Evolutionary conservation across 768 basidiomycete genomes (phyloP).

Genomic region (Suillus tomentosus): DNA sequence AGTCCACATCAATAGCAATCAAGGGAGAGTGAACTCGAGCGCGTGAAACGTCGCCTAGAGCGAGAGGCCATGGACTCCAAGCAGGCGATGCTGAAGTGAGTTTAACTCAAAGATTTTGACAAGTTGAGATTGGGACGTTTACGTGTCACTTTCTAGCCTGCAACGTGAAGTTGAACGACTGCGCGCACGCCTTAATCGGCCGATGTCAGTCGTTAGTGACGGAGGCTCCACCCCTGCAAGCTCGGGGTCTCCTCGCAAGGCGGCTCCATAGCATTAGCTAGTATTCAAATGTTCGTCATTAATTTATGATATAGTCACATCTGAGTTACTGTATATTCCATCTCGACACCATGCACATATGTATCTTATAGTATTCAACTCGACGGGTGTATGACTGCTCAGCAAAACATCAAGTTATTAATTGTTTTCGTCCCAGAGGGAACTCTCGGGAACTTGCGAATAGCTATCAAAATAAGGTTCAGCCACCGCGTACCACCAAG

Average conservation of each 20-base stretch:
- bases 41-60: constrained; percentile 75
- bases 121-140: background rate
- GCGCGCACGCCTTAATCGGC: constrained; percentile 63
- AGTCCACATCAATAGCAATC: constrained; percentile 55
- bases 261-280: constrained; percentile 20
- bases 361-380: background rate
- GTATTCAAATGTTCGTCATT: constrained; percentile 1
- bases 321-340: constrained; percentile 4
- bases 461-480: constrained; percentile 35
- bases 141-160: constrained; percentile 38
- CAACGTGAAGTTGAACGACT: constrained; percentile 72
- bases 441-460: constrained; percentile 26
- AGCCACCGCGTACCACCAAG: constrained; percentile 24
- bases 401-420: background rate
- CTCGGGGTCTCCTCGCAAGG: constrained; percentile 31
- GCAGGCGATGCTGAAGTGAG: constrained; percentile 69
- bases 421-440: background rate
- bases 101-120: constrained; percentile 5
- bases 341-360: background rate
- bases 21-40: constrained; percentile 63
- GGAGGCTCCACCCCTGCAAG: constrained; percentile 9
- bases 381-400: too few species aligned
- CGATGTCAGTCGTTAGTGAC: constrained; percentile 40
- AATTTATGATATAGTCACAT: constrained; percentile 7
- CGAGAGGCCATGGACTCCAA: constrained; percentile 75